Conservation (phyloP, 305 asterid genomes). For the Coffea humblotiana region DNA sequence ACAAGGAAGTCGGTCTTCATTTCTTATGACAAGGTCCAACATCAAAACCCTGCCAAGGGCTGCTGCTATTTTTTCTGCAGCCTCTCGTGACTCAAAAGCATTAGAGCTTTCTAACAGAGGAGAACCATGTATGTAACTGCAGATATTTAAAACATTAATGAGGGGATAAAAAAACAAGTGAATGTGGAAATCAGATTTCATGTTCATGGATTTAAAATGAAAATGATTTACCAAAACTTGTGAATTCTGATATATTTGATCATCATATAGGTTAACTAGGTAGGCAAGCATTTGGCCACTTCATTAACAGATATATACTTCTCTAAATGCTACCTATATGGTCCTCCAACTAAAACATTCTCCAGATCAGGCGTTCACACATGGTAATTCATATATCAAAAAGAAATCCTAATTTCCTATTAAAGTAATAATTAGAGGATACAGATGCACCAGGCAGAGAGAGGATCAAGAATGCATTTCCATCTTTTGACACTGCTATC, state of each 20-base stretch:
- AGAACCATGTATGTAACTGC: constrained; percentile 88
- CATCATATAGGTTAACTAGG: neutral
- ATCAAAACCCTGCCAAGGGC: constrained; percentile 90
- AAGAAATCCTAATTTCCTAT: neutral
- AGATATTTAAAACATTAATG: constrained; percentile 9
- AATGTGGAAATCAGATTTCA: neutral
- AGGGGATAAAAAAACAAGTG: neutral
- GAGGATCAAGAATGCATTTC: neutral
- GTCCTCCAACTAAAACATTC: neutral
- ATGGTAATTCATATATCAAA: neutral
- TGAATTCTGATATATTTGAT: neutral
- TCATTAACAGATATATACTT: neutral
- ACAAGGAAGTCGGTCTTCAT: constrained; percentile 97
- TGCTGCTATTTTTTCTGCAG: constrained; percentile 76
- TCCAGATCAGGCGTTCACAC: neutral
- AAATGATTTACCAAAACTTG: neutral
- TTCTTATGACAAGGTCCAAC: constrained; percentile 96
- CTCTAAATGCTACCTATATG: neutral
- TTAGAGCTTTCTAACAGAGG: constrained; percentile 82
- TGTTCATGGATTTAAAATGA: neutral
- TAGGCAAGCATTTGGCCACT: neutral
- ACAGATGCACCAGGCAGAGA: too few relatives aligned
- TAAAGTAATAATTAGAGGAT: neutral
- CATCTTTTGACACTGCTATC: neutral
- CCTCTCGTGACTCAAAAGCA: constrained; percentile 82